Base-by-base conservation (phyloP, 805 yeast species). In the Zygosaccharomyces pseudorouxii region DNA sequence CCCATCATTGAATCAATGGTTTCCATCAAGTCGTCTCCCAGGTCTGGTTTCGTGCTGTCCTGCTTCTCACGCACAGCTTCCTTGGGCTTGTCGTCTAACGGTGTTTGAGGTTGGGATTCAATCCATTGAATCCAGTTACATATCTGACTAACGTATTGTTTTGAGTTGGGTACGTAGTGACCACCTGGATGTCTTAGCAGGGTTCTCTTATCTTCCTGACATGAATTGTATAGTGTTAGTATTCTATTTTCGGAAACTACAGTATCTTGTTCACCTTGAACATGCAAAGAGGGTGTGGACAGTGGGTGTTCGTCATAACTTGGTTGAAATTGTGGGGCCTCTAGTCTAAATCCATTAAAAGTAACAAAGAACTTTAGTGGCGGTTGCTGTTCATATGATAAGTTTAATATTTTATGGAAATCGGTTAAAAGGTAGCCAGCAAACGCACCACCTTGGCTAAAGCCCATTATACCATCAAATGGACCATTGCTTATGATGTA, bases 81-180 rank as follows among this genome's bases (percentile, higher is more conserved):
- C 27, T 5, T 31, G 12, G 10, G 20, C 42, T n/a, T 44, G 41
- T 31, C 22, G 6, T 18, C 42, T 31, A 45, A 46, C 16, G 37
- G 16, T 33, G 37, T 14, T 10, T 33, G 12, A 12, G 37, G 28
- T 29, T 29, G 27, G 6, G 31, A 19, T n/a, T 41, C 44, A 7
- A 14, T 31, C 27, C 36, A 48, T 52, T 38, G 49, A 19, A 71
- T 58, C 76, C 76, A 72, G 29, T 55, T 53, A 14, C 66, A 41
- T 7, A 71, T 63, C 42, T 68, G 67, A 6, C 55, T 42, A 0
- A 68, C 69, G 47, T 67, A 70, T 14, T 51, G 60, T 48, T 84
- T 86, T 3, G 88, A 79, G 61, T 86, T 88, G n/a, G 99, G 99
- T 33, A 92, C 95, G 62, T 84, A 92, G 63, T 92, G 99, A 1